Base-by-base conservation (phyloP, 192 early-diverging fungal genomes). In the Lunasporangiospora selenospora region DNA sequence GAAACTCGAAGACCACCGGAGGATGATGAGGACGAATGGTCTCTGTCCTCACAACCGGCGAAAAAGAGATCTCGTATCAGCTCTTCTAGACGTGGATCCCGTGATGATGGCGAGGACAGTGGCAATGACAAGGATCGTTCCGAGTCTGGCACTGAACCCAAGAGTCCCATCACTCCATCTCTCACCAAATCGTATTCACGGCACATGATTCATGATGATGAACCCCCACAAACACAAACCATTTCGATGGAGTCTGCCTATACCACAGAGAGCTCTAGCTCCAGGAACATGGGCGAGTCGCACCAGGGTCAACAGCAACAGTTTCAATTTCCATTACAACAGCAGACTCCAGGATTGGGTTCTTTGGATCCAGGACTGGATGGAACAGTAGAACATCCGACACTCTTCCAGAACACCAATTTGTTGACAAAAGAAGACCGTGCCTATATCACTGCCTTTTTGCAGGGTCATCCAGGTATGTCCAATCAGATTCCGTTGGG, bases 401-500 rank as follows among this genome's bases (percentile, higher is more conserved):
- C 58, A 5, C 46, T 73, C 27, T 73, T 73, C 30, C 69, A 73
- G 49, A 41, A 73, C 40, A 73, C 58, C 6, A 73, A 73, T 46
- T 48, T 62, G 6, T 38, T 73, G 31, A 62, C 59, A 12, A 10
- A 23, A 8, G 69, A 58, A 5, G 69, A 73, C 46, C 53, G 69
- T 11, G 54, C 33, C 24, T 73, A 73, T 33, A 73, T 73, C 34
- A 55, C 46, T 5, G 60, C 60, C 23, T 73, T 73, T 24, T 43
- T 73, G 41, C 42, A 73, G 11, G 69, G 69, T 43, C 69, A 73
- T 53, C 69, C 69, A 40, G 60, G 69, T 73, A 73, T 31, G n/a
- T n/a, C n/a, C n/a, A n/a, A n/a, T n/a, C n/a, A n/a, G n/a, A n/a
- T n/a, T n/a, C n/a, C n/a, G n/a, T n/a, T n/a, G n/a, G n/a, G n/a